Evolutionary conservation across 108 stramenopile species (phyloP), one percentile per base, ranked within the genome.

Genomic region (Pseudonitzschia delicatissima): DNA sequence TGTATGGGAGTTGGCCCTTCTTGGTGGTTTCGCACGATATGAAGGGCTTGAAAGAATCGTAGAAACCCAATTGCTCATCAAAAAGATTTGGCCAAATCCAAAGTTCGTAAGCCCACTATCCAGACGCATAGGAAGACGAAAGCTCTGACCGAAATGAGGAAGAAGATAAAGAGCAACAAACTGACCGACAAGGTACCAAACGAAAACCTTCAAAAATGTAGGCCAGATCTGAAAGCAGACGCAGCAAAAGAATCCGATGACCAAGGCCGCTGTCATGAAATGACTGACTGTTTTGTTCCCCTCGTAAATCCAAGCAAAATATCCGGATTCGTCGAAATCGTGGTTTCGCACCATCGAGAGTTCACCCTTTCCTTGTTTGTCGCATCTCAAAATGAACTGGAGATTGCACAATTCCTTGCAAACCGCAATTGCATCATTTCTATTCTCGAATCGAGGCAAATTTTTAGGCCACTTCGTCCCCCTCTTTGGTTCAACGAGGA

Each of bases 221-320:
- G 98, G 98, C 98, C 98, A 99, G 57, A 99, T 97, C 28, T 97
- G 97, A 79, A 97, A 96, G 82, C 96, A 97, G 13, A 94, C 96
- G 76, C 96, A 95, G 63, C 82, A 86, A 17, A 99, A 81, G 72
- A 97, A 96, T 9, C 96, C 96, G 36, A 90, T 72, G 60, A 99
- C 96, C 67, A 99, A 83, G 39, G 77, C 69, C 45, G 82, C 85
- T 18, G 98, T 97, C 90, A 96, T 91, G 7, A 99, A 49, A 80
- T 99, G 92, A 66, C 88, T 88, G 67, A 87, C 81, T 35, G 93
- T 90, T 80, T 93, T 96, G 65, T 96, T 88, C 25, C 98, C 98
- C 66, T 96, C 90, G 73, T 93, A 99, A 40, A 97, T 83, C 98
- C 98, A 99, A 33, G 94, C 92, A 79, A 96, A 99, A 78, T 93